A percentile compares a stretch with the other conserved stretches of the same genome.
phyloP scores from a whole-genome alignment of 2,329 filamentous ascomycete genomes.

The Monosporascus sp. region DNA sequence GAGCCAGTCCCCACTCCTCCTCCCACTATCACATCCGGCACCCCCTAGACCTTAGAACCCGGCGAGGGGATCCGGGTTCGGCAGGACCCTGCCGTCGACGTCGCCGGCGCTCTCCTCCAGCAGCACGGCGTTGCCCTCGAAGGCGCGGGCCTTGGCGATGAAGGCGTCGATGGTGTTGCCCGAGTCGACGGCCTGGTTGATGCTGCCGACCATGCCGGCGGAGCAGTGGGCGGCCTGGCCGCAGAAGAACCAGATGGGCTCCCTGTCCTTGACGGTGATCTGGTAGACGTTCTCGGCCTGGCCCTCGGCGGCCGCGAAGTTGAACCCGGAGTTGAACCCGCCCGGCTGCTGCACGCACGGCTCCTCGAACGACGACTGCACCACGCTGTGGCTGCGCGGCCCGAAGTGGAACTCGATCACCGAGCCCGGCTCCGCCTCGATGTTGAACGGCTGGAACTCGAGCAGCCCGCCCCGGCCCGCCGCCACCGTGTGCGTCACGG shows the following conservation, averaged over 20 bases:
- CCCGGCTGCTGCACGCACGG: constrained; percentile 31
- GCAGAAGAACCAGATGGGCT: constrained; percentile 41
- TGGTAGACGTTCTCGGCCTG: constrained; percentile 39
- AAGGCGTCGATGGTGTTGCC: neutral
- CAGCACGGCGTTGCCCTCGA: neutral
- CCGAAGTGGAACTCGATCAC: constrained; percentile 51
- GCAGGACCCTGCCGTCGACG: neutral
- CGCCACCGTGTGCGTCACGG: constrained; percentile 40
- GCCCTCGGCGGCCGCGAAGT: constrained; percentile 29
- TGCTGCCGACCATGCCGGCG: constrained; percentile 42
- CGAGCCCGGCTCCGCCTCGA: constrained; percentile 43
- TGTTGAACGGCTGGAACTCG: constrained; percentile 43
- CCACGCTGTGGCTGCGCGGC: constrained; percentile 45
- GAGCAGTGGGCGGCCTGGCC: constrained; percentile 42
- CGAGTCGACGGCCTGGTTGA: constrained; percentile 37
- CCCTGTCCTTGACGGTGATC: constrained; percentile 34
- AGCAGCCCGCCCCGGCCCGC: constrained; percentile 38
- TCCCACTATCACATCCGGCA: too few species aligned
- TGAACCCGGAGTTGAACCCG: constrained; percentile 41
- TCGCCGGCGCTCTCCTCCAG: neutral
- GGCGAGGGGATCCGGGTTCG: too few species aligned
- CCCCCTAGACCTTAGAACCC: too few species aligned
- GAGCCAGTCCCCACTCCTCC: too few species aligned
- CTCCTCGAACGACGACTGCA: constrained; percentile 32
- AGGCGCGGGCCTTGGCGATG: neutral